phyloP scores from a whole-genome alignment of 2,329 filamentous ascomycete genomes.

The Pyrenophora graminea region DNA sequence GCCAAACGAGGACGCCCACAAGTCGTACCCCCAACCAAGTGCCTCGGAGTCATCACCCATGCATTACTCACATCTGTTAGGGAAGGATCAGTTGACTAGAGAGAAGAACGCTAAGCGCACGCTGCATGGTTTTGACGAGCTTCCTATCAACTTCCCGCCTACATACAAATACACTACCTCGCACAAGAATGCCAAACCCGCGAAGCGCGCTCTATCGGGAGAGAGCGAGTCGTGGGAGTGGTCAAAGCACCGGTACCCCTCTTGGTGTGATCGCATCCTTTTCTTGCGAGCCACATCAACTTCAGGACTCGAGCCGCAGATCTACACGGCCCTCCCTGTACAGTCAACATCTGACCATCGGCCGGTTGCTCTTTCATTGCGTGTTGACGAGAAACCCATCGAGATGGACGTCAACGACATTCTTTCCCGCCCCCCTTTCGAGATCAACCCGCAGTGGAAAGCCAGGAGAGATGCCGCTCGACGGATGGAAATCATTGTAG shows the following conservation, averaged over 20 bases:
- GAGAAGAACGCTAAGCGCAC: slow-evolving; percentile 72
- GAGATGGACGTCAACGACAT: slow-evolving; percentile 42
- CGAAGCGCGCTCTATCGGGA: slow-evolving; percentile 21
- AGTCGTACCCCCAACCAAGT: slow-evolving; percentile 66
- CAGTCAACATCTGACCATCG: slow-evolving; percentile 87
- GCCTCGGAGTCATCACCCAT: slow-evolving; percentile 53
- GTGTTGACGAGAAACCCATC: slow-evolving; percentile 62
- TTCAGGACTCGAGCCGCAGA: slow-evolving; percentile 57
- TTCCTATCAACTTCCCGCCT: slow-evolving; percentile 76
- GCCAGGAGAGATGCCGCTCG: slow-evolving; percentile 58
- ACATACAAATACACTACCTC: slow-evolving; percentile 82
- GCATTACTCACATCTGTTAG: slow-evolving; percentile 70
- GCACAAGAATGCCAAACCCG: slow-evolving; percentile 7
- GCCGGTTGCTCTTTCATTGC: slow-evolving; percentile 73
- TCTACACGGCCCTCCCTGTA: slow-evolving; percentile 76
- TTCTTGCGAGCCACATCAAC: slow-evolving; percentile 61
- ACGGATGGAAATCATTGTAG: slow-evolving; percentile 63
- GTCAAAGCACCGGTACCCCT: slow-evolving; percentile 78
- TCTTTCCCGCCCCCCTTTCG: slow-evolving; percentile 58
- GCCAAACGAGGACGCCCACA: slow-evolving; percentile 63
- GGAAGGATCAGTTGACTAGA: slow-evolving; percentile 75
- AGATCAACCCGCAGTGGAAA: slow-evolving; percentile 62
- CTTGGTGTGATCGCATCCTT: slow-evolving; percentile 91
- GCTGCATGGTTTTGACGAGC: slow-evolving; percentile 78
- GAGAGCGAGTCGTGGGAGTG: slow-evolving; percentile 64